Evolutionary conservation across 768 basidiomycete species (phyloP).

Genomic region (Obba rivulosa): DNA sequence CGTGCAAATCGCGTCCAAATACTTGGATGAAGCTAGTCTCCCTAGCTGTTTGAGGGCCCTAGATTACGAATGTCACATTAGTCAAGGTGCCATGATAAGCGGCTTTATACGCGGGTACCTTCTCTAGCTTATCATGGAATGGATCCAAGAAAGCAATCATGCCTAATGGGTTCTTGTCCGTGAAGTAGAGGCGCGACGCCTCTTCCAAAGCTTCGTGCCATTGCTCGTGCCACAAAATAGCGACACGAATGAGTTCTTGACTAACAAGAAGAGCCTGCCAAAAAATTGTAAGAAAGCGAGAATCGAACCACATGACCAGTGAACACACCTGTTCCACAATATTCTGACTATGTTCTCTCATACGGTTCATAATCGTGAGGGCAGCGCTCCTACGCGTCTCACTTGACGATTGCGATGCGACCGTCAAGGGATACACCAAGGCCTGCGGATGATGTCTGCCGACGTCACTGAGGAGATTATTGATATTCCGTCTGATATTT

Average conservation of each 20-base stretch:
- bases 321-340: slow-evolving; percentile 77
- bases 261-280: slow-evolving; percentile 81
- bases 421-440: slow-evolving; percentile 90
- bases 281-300: slow-evolving; percentile 1
- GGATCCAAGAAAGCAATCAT: slow-evolving; percentile 95
- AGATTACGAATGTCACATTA: background rate
- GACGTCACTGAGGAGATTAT: slow-evolving; percentile 82
- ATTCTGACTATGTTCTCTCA: slow-evolving; percentile 83
- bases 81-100: slow-evolving; percentile 15
- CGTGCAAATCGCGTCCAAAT: slow-evolving; percentile 87
- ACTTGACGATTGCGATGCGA: slow-evolving; percentile 95
- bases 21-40: slow-evolving; percentile 94
- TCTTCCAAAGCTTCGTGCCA: slow-evolving; percentile 99
- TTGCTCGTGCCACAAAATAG: slow-evolving; percentile 97
- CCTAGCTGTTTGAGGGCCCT: slow-evolving; percentile 92
- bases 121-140: slow-evolving; percentile 87
- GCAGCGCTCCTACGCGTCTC: slow-evolving; percentile 77
- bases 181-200: slow-evolving; percentile 93
- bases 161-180: slow-evolving; percentile 92
- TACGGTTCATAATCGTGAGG: slow-evolving; percentile 79
- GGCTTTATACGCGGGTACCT: slow-evolving; percentile 40
- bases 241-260: slow-evolving; percentile 92
- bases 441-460: slow-evolving; percentile 98
- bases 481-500: slow-evolving; percentile 85
- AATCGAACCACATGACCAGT: background rate